Conservation (phyloP, 805 yeast genomes). For the Ogataea dorogensis region DNA sequence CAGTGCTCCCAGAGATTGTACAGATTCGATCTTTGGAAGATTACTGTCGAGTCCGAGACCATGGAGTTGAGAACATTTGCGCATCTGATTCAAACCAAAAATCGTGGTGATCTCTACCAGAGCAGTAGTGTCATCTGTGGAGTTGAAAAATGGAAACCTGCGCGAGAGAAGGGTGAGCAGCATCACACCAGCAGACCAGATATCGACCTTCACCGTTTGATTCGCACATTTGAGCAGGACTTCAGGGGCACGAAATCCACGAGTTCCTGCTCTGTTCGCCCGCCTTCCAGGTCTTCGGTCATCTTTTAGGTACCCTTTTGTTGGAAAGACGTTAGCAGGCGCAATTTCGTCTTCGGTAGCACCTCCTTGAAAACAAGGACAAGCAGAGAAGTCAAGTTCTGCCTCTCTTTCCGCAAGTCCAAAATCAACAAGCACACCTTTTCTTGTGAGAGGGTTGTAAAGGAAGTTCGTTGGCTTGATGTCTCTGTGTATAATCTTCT, state of each 20-base stretch:
- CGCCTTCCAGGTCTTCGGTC: slow-evolving; percentile 87
- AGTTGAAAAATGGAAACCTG: slow-evolving; percentile 90
- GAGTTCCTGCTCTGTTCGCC: slow-evolving; percentile 95
- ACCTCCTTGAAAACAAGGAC: slow-evolving; percentile 57
- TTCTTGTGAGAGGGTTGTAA: slow-evolving; percentile 60
- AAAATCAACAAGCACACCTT: slow-evolving; percentile 87
- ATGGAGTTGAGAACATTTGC: slow-evolving; percentile 76
- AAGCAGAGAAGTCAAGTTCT: slow-evolving; percentile 35
- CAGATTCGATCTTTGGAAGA: slow-evolving; percentile 48
- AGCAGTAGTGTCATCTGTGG: slow-evolving; percentile 92
- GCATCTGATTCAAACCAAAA: slow-evolving; percentile 73
- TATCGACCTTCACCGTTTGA: slow-evolving; percentile 78
- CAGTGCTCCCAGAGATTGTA: slow-evolving; percentile 40
- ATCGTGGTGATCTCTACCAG: slow-evolving; percentile 77
- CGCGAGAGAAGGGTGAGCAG: slow-evolving; percentile 72
- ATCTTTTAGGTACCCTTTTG: slow-evolving; percentile 76
- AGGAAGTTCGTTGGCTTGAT: slow-evolving; percentile 76
- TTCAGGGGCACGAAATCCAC: slow-evolving; percentile 95
- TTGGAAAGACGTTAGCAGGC: slow-evolving; percentile 37
- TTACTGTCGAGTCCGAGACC: slow-evolving; percentile 82
- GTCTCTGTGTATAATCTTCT: slow-evolving; percentile 88
- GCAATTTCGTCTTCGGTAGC: slow-evolving; percentile 29
- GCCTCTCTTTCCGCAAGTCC: slow-evolving; percentile 77
- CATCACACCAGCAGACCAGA: slow-evolving; percentile 93
- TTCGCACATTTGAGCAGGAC: slow-evolving; percentile 82